Percentiles rank a stretch among this genome's conserved stretches.
Conservation (phyloP, 192 early-diverging fungal species). For the Lobosporangium transversale region DNA sequence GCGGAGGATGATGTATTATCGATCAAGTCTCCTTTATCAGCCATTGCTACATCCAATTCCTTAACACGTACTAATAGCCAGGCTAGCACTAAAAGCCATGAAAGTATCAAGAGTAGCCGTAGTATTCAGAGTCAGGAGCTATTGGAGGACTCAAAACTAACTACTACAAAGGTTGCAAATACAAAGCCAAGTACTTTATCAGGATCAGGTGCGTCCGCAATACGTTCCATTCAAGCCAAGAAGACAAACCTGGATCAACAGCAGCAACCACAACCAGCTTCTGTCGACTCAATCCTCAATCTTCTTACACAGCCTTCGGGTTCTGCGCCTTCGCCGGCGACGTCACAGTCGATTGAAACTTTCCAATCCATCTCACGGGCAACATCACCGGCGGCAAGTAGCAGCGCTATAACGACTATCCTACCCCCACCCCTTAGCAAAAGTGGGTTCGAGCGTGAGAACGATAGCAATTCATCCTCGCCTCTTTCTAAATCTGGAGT, state of each 20-base stretch:
- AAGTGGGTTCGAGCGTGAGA: conserved; percentile 21
- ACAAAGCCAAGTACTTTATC: not conserved
- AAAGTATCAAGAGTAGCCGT: conserved; percentile 25
- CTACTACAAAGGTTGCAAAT: not conserved
- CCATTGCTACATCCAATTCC: conserved; percentile 7
- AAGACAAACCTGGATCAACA: conserved; percentile 16
- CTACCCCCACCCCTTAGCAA: conserved; percentile 10
- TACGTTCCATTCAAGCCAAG: not conserved
- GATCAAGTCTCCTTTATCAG: conserved; percentile 20
- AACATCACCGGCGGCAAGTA: conserved; percentile 16
- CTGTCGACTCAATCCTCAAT: conserved; percentile 25
- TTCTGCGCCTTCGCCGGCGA: not conserved
- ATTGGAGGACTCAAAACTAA: not conserved
- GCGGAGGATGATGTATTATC: conserved; percentile 9
- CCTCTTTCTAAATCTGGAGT: conserved; percentile 8
- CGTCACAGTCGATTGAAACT: conserved; percentile 41
- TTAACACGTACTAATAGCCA: conserved; percentile 42
- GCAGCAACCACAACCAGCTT: not conserved
- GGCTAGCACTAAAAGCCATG: conserved; percentile 31
- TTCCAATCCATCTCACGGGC: conserved; percentile 47
- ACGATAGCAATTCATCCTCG: conserved; percentile 13
- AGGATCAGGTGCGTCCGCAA: conserved; percentile 1
- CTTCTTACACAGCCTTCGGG: not conserved
- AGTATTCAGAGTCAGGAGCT: conserved; percentile 27
- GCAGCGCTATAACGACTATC: not conserved